Conservation (phyloP, 345 rosid species). For the Gossypium rotundifolium region DNA sequence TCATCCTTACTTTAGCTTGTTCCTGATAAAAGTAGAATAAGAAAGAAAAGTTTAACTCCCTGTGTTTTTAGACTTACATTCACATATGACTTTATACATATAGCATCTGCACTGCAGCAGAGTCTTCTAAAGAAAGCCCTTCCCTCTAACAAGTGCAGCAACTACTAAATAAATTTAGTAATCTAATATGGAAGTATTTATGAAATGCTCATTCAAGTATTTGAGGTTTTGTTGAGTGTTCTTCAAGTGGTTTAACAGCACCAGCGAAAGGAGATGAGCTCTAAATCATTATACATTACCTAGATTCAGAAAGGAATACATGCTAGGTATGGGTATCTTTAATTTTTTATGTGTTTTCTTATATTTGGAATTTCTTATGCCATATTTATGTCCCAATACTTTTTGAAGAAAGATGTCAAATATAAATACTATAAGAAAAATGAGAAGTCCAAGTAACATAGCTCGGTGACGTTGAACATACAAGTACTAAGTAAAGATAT, state of each 20-base stretch:
- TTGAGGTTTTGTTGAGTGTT: neutral
- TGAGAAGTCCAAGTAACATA: too few relatives aligned
- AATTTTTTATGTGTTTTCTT: too few relatives aligned
- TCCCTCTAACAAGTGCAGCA: neutral
- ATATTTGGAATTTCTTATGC: too few relatives aligned
- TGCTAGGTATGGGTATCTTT: too few relatives aligned
- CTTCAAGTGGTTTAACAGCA: neutral
- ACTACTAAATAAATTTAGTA: neutral
- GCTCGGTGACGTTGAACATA: too few relatives aligned
- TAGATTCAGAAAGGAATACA: too few relatives aligned
- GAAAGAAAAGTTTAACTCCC: neutral
- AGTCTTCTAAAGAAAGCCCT: neutral
- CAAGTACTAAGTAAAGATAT: neutral
- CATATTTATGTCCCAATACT: too few relatives aligned
- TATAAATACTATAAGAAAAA: too few relatives aligned
- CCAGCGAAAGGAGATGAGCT: too few relatives aligned
- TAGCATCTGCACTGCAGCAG: neutral
- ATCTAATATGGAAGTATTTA: neutral
- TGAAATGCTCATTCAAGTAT: neutral
- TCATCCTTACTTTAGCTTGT: conserved; percentile 73
- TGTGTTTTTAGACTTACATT: neutral
- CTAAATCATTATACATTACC: too few relatives aligned
- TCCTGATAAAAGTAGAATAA: conserved; percentile 33
- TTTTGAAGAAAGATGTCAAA: too few relatives aligned
- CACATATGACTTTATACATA: neutral